phyloP scores from a whole-genome alignment of 176 grass and related monocot species.

The Oryza glaberrima region DNA sequence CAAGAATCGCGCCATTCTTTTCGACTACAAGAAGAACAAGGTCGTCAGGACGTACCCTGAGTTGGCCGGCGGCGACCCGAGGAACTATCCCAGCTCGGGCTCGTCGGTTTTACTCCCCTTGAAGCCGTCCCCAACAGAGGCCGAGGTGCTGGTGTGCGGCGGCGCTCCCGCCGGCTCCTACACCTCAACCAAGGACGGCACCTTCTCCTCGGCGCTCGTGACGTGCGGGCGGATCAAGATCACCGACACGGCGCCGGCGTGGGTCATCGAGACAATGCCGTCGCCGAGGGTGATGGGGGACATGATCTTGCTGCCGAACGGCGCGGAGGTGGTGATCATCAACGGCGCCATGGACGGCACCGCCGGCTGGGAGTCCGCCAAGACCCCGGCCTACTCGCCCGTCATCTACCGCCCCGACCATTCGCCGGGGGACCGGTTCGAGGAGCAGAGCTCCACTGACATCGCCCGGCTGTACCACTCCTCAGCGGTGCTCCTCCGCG shows the following conservation, averaged over 20 bases:
- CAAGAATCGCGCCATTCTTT: slow-evolving; percentile 72
- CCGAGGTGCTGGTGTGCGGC: slow-evolving; percentile 83
- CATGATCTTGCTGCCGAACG: slow-evolving; percentile 76
- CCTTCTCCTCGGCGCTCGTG: slow-evolving; percentile 37
- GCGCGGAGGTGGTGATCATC: slow-evolving; percentile 67
- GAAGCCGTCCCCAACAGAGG: slow-evolving; percentile 58
- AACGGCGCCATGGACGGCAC: slow-evolving; percentile 70
- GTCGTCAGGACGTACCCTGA: slow-evolving; percentile 60
- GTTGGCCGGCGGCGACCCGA: slow-evolving; percentile 60
- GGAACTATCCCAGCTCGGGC: slow-evolving; percentile 85
- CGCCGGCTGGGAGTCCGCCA: slow-evolving; percentile 69
- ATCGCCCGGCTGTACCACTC: slow-evolving; percentile 78
- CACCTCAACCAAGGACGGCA: slow-evolving; percentile 39
- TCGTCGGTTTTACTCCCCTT: slow-evolving; percentile 76
- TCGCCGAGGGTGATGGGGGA: slow-evolving; percentile 84
- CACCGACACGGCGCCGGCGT: slow-evolving; percentile 61
- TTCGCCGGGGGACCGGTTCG: slow-evolving; percentile 45
- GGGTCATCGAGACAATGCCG: slow-evolving; percentile 79
- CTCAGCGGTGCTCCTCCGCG: slow-evolving; percentile 59
- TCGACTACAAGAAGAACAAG: slow-evolving; percentile 67
- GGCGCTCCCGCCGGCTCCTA: slow-evolving; percentile 69
- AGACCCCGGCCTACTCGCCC: slow-evolving; percentile 46
- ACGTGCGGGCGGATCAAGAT: slow-evolving; percentile 87
- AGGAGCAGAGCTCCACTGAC: slow-evolving; percentile 47
- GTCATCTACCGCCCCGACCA: slow-evolving; percentile 55